These are phyloP conservation scores for Ensete glaucum DNA, from an alignment of 176 grass and related monocot species.

Conservation along the genomic window DNA sequence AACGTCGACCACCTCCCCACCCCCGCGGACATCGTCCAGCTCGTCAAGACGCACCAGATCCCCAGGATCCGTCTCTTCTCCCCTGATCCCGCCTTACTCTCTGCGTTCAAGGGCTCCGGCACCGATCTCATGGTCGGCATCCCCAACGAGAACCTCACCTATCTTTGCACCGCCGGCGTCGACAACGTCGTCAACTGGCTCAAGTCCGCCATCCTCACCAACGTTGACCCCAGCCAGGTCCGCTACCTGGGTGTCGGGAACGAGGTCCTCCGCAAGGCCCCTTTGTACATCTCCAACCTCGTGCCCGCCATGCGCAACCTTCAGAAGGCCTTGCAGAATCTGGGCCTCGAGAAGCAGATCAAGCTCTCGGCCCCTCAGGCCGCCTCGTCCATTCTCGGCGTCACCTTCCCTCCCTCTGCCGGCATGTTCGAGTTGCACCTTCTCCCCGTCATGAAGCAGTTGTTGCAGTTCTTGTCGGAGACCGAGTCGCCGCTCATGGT, in stretches of 20 bases:
- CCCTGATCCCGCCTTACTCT: constrained; percentile 45
- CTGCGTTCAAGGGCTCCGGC: constrained; percentile 36
- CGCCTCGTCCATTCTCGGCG: constrained; percentile 57
- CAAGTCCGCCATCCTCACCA: constrained; percentile 30
- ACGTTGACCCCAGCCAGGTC: constrained; percentile 27
- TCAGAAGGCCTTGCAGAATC: constrained; percentile 33
- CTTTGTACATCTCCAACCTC: constrained; percentile 52
- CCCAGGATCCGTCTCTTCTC: constrained; percentile 54
- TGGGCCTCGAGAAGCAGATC: constrained; percentile 31
- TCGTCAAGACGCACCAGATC: constrained; percentile 39
- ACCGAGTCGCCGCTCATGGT: constrained; percentile 64
- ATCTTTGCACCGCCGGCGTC: constrained; percentile 31
- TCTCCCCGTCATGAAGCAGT: constrained; percentile 40
- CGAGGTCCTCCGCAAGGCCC: constrained; percentile 58
- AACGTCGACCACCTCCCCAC: constrained; percentile 37
- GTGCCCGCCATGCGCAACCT: constrained; percentile 62
- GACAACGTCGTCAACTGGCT: constrained; percentile 43
- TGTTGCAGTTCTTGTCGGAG: constrained; percentile 51
- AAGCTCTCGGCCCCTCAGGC: constrained; percentile 47
- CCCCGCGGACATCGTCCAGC: constrained; percentile 13
- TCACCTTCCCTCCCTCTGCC: constrained; percentile 46
- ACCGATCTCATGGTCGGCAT: constrained; percentile 59
- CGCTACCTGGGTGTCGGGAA: constrained; percentile 55
- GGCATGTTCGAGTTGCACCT: constrained; percentile 40
- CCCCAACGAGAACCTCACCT: constrained; percentile 74